Percentiles rank a stretch among this genome's conserved stretches.
phyloP scores from a whole-genome alignment of 176 grass and related monocot species.

The Oryza brachyantha region DNA sequence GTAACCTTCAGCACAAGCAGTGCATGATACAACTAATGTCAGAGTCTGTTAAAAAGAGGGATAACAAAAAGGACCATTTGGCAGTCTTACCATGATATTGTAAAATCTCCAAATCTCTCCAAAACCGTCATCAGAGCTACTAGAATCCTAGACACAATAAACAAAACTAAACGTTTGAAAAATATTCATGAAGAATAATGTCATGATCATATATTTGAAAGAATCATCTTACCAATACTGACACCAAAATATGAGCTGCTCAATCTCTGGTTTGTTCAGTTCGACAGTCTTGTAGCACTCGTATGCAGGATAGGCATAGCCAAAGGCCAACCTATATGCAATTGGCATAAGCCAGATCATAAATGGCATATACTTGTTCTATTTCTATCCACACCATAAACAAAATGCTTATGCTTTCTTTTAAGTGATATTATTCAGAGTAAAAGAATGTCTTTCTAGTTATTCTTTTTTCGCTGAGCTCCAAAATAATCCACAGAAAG shows the following conservation, averaged over 20 bases:
- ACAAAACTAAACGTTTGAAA: slow-evolving; percentile 3
- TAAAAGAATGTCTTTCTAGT: not conserved
- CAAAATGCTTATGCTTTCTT: not conserved
- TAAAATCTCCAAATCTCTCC: slow-evolving; percentile 92
- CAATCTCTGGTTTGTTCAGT: slow-evolving; percentile 95
- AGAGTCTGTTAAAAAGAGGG: slow-evolving; percentile 23
- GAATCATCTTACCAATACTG: slow-evolving; percentile 77
- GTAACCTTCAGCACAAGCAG: slow-evolving; percentile 61
- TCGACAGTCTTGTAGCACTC: slow-evolving; percentile 99
- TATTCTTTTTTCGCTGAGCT: not conserved
- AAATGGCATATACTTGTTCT: not conserved
- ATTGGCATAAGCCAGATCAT: slow-evolving; percentile 4
- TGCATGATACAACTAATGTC: slow-evolving; percentile 30
- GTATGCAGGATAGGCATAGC: slow-evolving; percentile 97
- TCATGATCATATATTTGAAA: slow-evolving; percentile 11
- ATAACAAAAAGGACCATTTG: slow-evolving; percentile 12
- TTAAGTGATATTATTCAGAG: not conserved
- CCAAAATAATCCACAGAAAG: not conserved
- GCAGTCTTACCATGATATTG: slow-evolving; percentile 81
- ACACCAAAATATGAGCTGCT: slow-evolving; percentile 97
- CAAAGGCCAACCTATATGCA: slow-evolving; percentile 64
- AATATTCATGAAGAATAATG: not conserved
- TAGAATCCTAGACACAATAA: slow-evolving; percentile 70
- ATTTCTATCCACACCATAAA: not conserved
- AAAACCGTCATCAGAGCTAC: slow-evolving; percentile 84